These are phyloP conservation scores for Xenoacremonium recifei DNA, from an alignment of 2,329 filamentous ascomycete species.

Conservation along the genomic window DNA sequence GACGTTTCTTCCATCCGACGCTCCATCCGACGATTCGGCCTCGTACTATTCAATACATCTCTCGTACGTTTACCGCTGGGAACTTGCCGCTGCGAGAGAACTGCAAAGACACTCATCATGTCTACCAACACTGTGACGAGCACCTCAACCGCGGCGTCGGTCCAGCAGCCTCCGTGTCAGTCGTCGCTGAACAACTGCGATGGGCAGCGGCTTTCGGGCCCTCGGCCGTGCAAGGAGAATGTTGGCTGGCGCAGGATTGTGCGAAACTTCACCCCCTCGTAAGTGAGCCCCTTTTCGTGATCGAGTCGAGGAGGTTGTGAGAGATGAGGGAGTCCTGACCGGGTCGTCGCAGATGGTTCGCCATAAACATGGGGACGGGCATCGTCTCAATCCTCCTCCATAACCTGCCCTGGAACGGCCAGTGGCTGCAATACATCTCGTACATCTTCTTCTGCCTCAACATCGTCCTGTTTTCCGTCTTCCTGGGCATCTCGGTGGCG, in stretches of 20 bases:
- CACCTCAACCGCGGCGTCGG: no score
- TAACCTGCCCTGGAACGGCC: constrained; percentile 58
- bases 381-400: constrained; percentile 63
- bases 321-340: background rate
- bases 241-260: constrained; percentile 45
- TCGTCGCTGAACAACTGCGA: no score
- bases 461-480: constrained; percentile 53
- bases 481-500: constrained; percentile 52
- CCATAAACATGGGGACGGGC: constrained; percentile 65
- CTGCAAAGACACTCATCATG: no score
- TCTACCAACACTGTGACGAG: constrained; percentile 10
- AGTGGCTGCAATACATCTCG: constrained; percentile 58
- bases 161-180: no score
- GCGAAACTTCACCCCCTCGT: constrained; percentile 56
- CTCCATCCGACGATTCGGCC: no score
- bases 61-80: no score
- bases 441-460: constrained; percentile 62
- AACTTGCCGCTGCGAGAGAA: no score
- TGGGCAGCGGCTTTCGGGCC: no score
- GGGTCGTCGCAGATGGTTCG: constrained; percentile 48
- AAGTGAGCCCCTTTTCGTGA: constrained; percentile 22
- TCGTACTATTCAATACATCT: no score
- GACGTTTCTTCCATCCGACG: no score
- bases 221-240: constrained; percentile 30
- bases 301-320: background rate